Percentiles rank a stretch among this genome's conserved stretches.
Conservation (phyloP, 164 flowering plant genomes). For the Berberis thunbergii region DNA sequence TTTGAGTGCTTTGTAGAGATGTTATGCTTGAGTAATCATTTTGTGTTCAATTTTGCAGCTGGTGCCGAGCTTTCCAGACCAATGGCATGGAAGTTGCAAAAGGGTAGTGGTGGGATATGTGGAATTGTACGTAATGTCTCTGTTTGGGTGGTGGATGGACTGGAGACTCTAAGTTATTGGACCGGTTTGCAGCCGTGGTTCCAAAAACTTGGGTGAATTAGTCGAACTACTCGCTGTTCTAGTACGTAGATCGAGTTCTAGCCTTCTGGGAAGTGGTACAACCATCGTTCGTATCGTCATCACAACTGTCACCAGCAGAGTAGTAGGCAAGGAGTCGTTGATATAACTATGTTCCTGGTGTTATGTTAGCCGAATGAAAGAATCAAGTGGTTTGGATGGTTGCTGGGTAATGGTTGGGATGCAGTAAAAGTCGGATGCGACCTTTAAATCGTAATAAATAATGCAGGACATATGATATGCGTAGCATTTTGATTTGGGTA, state of each 20-base stretch:
- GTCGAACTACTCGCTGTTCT: slow-evolving; percentile 5
- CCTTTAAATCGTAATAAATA: not conserved
- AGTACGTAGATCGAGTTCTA: not conserved
- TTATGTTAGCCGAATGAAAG: slow-evolving; percentile 2
- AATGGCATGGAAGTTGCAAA: slow-evolving; percentile 8
- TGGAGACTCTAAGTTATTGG: slow-evolving; percentile 5
- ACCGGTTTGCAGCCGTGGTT: not conserved
- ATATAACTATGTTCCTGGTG: not conserved
- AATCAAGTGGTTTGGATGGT: not conserved
- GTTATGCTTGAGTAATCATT: not conserved
- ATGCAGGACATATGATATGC: not conserved
- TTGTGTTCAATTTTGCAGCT: slow-evolving; percentile 11
- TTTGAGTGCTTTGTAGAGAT: not conserved
- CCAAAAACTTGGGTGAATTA: slow-evolving; percentile 4
- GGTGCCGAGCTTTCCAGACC: slow-evolving; percentile 25
- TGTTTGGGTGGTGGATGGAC: slow-evolving; percentile 3
- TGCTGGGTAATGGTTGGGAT: not conserved
- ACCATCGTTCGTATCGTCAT: not conserved
- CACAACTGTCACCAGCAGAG: slow-evolving; percentile 1
- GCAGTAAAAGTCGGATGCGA: slow-evolving; percentile 1
- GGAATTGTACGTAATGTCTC: too few relatives aligned
- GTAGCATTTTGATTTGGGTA: not conserved
- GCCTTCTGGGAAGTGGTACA: slow-evolving; percentile 8
- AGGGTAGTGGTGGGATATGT: slow-evolving; percentile 5
- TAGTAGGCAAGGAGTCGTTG: slow-evolving; percentile 3